Conservation (phyloP, 805 yeast species). For the Metschnikowia colocasiae region DNA sequence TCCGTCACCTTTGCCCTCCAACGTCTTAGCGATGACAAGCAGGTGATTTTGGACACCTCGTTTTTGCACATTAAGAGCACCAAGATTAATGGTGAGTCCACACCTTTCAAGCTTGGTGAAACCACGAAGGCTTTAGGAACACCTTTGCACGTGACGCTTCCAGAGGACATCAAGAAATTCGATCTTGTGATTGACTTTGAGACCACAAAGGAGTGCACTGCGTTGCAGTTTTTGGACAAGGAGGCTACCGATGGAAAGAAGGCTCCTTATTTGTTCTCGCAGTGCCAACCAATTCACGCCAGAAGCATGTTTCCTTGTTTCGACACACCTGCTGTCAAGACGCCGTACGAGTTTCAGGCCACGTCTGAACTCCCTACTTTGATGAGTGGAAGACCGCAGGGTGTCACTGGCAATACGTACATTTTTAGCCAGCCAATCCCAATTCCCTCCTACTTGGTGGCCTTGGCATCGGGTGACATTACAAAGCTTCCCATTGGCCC, state of each 20-base stretch:
- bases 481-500: slow-evolving; percentile 72
- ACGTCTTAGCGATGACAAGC: slow-evolving; percentile 21
- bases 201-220: slow-evolving; percentile 76
- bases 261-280: slow-evolving; percentile 75
- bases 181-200: slow-evolving; percentile 48
- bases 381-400: slow-evolving; percentile 58
- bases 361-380: slow-evolving; percentile 66
- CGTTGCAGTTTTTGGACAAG: slow-evolving; percentile 79
- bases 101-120: slow-evolving; percentile 33
- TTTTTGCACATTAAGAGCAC: slow-evolving; percentile 48
- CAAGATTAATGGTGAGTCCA: slow-evolving; percentile 37
- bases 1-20: slow-evolving; percentile 46
- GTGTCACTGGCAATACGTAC: slow-evolving; percentile 31
- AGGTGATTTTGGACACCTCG: slow-evolving; percentile 67
- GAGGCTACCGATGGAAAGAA: slow-evolving; percentile 70
- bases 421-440: slow-evolving; percentile 72
- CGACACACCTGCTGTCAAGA: slow-evolving; percentile 84
- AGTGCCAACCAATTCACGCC: slow-evolving; percentile 89
- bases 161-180: slow-evolving; percentile 13
- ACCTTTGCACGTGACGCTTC: slow-evolving; percentile 38
- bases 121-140: slow-evolving; percentile 59
- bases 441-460: slow-evolving; percentile 79
- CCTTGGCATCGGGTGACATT: slow-evolving; percentile 82
- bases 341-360: slow-evolving; percentile 56
- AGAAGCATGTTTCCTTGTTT: slow-evolving; percentile 84